A percentile compares a stretch with the other conserved stretches of the same genome.
Evolutionary conservation across 805 yeast species (phyloP).

Genomic region (Osmozyma mogii): DNA sequence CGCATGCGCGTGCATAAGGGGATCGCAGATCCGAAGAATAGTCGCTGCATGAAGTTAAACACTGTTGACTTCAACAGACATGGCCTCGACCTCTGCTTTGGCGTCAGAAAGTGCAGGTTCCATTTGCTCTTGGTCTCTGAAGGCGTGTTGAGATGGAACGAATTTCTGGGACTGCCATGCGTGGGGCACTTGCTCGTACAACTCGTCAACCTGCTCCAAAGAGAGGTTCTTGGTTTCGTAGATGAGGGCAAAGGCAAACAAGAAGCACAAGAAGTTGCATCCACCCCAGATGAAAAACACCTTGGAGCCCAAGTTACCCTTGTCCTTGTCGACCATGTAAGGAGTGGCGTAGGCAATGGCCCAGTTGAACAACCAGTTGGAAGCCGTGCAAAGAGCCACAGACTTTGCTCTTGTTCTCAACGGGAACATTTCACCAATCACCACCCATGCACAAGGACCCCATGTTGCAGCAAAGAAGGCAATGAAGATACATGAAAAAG

Average conservation of each 20-base stretch:
- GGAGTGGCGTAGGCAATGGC: conserved; percentile 35
- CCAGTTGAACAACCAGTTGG: conserved; percentile 38
- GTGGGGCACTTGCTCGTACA: conserved; percentile 23
- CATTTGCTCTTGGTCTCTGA: conserved; percentile 18
- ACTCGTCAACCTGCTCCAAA: conserved; percentile 35
- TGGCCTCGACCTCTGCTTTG: conserved; percentile 23
- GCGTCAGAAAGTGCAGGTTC: conserved; percentile 7
- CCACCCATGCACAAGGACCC: conserved; percentile 36
- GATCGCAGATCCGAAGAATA: too few relatives aligned
- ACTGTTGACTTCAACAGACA: conserved; percentile 14
- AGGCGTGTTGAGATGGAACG: conserved; percentile 29
- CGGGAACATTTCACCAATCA: conserved; percentile 29
- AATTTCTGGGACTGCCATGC: conserved; percentile 28
- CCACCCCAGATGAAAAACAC: conserved; percentile 39
- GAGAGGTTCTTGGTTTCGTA: conserved; percentile 36
- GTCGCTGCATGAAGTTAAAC: too few relatives aligned
- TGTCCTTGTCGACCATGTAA: conserved; percentile 35
- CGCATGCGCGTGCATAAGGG: too few relatives aligned
- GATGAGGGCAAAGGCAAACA: conserved; percentile 26
- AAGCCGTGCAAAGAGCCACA: conserved; percentile 32
- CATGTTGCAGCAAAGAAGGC: conserved; percentile 36
- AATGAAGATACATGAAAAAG: conserved; percentile 32
- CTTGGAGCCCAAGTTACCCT: conserved; percentile 31
- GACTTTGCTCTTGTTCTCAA: conserved; percentile 33
- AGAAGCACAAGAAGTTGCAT: conserved; percentile 25